Evolutionary conservation across 768 basidiomycete species (phyloP), one percentile per base, ranked within the genome.

Genomic region (Amylocystis lapponica): DNA sequence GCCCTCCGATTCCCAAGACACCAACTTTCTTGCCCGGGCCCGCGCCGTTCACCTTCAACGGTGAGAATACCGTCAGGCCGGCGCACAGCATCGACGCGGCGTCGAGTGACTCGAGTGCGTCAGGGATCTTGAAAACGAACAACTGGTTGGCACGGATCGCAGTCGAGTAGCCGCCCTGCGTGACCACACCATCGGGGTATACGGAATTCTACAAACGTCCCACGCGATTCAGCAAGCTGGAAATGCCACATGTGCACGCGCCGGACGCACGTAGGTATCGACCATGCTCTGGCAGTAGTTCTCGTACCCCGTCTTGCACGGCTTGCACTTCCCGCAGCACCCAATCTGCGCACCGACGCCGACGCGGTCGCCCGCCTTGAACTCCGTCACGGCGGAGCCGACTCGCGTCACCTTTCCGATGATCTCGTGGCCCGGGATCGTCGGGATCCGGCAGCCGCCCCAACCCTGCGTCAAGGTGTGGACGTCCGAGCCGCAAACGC

Each of bases 1-100:
- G 63, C 21, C 79, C 80, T 35, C 80, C 81, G 25, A 84, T 70
- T 38, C 81, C 81, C 45, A 83, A 64, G 29, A 85, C 60, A 35
- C 79, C 82, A 48, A 85, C 75, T 45, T 71, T 71, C 62, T 76
- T 79, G 36, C 80, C 81, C 3, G 76, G 75, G 0, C 79, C 79
- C 46, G 46, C 55, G 27, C 72, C 72, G 59, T 77, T 72, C 31
- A 70, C 61, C 17, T 66, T 61, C 17, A 84, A 62, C 14, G 81
- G 80, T 1, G 76, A 78, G 63, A 66, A 81, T 6, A 76, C 72
- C 12, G 79, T 81, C 19, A 81, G 56, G 29, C 79, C 80, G 8
- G 66, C 81, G 54, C 78, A 83, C 27, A 81, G 59, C 72, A 84
- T 71, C 10, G 79, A 77, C 3, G 79, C 78, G 4, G 76, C 78